phyloP scores from a whole-genome alignment of 1,139 yeast species.

The Pichia cactophila region DNA sequence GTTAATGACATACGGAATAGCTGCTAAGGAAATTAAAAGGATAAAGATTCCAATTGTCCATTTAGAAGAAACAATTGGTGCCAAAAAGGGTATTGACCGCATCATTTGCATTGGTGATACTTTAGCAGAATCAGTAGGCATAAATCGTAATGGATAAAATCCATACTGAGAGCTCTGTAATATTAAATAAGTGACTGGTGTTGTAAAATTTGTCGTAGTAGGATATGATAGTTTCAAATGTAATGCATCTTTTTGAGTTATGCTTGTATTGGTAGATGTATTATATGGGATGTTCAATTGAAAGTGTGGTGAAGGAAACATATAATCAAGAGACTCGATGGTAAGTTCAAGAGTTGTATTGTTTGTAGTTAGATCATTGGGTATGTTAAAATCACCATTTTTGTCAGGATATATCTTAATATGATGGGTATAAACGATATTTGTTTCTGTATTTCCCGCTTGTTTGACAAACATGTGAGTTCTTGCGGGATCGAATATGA shows the following conservation, averaged over 20 bases:
- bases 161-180: neutral
- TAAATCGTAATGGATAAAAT: neutral
- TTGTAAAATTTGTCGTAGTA: neutral
- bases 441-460: neutral
- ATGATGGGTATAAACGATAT: neutral
- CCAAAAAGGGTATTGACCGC: constrained; percentile 3
- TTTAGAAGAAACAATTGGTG: constrained; percentile 1
- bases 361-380: neutral
- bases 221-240: neutral
- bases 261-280: neutral
- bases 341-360: neutral
- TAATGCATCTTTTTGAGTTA: neutral
- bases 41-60: constrained; percentile 12
- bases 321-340: neutral
- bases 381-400: neutral
- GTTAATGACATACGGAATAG: constrained; percentile 21
- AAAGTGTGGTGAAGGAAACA: neutral
- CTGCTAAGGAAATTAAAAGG: constrained; percentile 8
- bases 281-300: neutral
- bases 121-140: neutral
- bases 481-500: neutral
- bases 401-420: neutral
- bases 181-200: neutral
- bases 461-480: neutral
- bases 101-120: neutral